A percentile compares a stretch with the other conserved stretches of the same genome.
Evolutionary conservation across 2,329 filamentous ascomycete species (phyloP).

Genomic region (Grosmannia serpens): DNA sequence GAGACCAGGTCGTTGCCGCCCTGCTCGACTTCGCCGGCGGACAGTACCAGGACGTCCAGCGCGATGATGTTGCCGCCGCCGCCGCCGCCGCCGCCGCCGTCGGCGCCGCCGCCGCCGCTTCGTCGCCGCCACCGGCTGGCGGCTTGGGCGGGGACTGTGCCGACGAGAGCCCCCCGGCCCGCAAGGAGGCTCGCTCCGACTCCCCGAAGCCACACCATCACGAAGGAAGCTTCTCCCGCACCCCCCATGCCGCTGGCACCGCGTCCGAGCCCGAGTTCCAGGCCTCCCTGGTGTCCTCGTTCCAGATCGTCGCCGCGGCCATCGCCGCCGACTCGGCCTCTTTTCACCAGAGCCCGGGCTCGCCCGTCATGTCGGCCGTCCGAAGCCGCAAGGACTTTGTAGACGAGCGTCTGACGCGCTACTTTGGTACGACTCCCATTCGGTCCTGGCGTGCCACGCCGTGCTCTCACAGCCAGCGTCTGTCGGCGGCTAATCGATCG

Average conservation of each 20-base stretch:
- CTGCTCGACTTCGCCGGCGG: constrained; percentile 12
- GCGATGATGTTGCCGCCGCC: not conserved
- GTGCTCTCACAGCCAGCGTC: too few relatives aligned
- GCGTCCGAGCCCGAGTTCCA: constrained; percentile 9
- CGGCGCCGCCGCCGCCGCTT: not conserved
- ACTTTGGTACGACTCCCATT: constrained; percentile 6
- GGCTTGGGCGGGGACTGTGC: not conserved
- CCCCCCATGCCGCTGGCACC: not conserved
- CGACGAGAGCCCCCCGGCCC: not conserved
- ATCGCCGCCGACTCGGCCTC: constrained; percentile 10
- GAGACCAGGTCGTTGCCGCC: constrained; percentile 14
- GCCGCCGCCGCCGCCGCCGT: not conserved
- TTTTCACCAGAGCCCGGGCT: constrained; percentile 7
- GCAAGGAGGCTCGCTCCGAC: not conserved
- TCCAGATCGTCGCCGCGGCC: constrained; percentile 15
- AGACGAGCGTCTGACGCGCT: constrained; percentile 11
- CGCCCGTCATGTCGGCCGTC: constrained; percentile 4
- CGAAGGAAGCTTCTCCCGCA: not conserved
- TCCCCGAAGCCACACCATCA: not conserved
- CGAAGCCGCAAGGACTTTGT: constrained; percentile 6
- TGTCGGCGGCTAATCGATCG: too few relatives aligned
- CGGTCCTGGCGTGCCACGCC: too few relatives aligned
- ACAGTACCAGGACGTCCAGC: not conserved
- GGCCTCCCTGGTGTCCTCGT: constrained; percentile 11
- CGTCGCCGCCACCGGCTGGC: not conserved